Percentiles rank a stretch among this genome's conserved stretches.
Conservation (phyloP, 345 rosid genomes). For the Acer yangbiense region DNA sequence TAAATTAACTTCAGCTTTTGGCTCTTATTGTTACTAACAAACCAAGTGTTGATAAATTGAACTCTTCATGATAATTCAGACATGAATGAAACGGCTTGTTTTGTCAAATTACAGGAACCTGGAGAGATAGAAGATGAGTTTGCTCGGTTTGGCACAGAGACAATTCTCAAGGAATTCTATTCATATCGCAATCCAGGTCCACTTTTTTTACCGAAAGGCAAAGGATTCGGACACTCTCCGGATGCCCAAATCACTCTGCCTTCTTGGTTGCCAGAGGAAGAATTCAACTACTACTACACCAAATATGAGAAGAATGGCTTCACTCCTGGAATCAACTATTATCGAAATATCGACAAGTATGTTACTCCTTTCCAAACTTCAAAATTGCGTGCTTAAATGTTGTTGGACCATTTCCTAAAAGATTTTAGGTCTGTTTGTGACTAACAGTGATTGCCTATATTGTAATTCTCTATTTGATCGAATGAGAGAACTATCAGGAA, state of each 20-base stretch:
- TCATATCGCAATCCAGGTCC: constrained; percentile 57
- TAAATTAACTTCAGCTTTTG: too few species aligned
- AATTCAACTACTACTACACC: constrained; percentile 44
- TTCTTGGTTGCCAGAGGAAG: constrained; percentile 68
- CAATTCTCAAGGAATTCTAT: constrained; percentile 50
- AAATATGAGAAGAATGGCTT: constrained; percentile 67
- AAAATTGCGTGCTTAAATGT: background rate
- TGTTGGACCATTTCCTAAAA: too few species aligned
- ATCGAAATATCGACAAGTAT: constrained; percentile 66
- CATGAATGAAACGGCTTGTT: constrained; percentile 4
- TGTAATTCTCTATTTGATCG: background rate
- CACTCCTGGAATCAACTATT: constrained; percentile 81
- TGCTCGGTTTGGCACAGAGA: constrained; percentile 38
- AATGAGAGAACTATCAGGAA: background rate
- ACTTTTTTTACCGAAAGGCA: constrained; percentile 49
- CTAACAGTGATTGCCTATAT: too few species aligned
- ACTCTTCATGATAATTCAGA: background rate
- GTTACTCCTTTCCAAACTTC: constrained; percentile 5
- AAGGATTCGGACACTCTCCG: constrained; percentile 36
- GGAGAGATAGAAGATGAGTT: constrained; percentile 75
- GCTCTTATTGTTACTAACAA: too few species aligned
- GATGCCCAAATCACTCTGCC: constrained; percentile 47
- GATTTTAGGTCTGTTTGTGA: too few species aligned
- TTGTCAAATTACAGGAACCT: constrained; percentile 39
- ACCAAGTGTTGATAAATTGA: too few species aligned